Conservation (phyloP, 2,329 filamentous ascomycete genomes). For the Pseudogymnoascus sp. region DNA sequence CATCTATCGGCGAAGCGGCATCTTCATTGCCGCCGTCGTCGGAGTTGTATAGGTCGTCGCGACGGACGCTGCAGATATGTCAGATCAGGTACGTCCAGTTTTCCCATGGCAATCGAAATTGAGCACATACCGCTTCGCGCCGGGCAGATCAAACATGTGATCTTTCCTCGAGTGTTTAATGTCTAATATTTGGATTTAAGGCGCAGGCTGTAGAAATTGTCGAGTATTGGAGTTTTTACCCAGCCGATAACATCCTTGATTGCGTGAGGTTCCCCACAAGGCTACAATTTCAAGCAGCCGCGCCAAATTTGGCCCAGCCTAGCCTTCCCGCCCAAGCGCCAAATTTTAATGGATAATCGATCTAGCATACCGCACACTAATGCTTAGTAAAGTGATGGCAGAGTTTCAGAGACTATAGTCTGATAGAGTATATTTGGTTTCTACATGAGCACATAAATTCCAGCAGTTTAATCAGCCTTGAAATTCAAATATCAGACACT, state of each 20-base stretch:
- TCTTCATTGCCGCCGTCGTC: constrained; percentile 19
- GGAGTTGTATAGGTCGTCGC: constrained; percentile 44
- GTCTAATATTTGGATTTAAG: background rate
- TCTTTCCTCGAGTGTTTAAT: constrained; percentile 1
- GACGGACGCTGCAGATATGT: constrained; percentile 42
- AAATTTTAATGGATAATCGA: background rate
- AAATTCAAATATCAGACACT: background rate
- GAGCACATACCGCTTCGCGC: constrained; percentile 44
- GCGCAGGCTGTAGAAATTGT: background rate
- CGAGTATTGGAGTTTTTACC: background rate
- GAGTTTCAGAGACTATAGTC: background rate
- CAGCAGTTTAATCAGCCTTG: background rate
- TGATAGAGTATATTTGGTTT: background rate
- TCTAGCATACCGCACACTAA: background rate
- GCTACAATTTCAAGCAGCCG: background rate
- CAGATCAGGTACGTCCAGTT: constrained; percentile 8
- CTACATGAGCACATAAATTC: background rate
- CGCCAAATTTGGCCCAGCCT: background rate
- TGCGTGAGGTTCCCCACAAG: background rate
- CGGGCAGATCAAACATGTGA: constrained; percentile 46
- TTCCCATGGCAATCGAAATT: constrained; percentile 7
- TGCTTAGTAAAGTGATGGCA: background rate
- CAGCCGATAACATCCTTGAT: constrained; percentile 1
- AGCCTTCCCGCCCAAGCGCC: constrained; percentile 7
- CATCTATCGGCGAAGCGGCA: constrained; percentile 35